Conservation (phyloP, 257 asterid species). For the Solanum bulbocastanum region DNA sequence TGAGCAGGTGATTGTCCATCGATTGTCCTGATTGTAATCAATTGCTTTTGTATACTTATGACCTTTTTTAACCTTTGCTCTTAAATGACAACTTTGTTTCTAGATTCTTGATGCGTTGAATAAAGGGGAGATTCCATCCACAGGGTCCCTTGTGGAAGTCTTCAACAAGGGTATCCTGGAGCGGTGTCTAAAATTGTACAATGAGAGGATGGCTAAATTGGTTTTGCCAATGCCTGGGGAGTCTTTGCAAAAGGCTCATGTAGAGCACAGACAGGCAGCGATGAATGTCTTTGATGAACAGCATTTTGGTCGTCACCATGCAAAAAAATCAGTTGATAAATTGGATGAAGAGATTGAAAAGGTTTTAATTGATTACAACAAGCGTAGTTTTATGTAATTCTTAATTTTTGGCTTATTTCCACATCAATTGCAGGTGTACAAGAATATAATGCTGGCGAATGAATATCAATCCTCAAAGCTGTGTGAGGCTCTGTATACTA, state of each 20-base stretch:
- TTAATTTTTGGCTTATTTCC: slow-evolving; percentile 15
- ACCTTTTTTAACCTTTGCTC: not conserved
- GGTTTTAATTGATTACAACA: slow-evolving; percentile 26
- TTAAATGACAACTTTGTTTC: slow-evolving; percentile 4
- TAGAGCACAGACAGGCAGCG: slow-evolving; percentile 50
- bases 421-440: slow-evolving; percentile 41
- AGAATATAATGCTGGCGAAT: slow-evolving; percentile 55
- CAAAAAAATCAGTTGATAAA: slow-evolving; percentile 70
- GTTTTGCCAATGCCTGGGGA: slow-evolving; percentile 57
- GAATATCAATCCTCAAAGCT: slow-evolving; percentile 85
- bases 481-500: slow-evolving; percentile 72
- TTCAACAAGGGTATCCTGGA: slow-evolving; percentile 87
- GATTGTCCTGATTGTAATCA: not conserved
- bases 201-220: slow-evolving; percentile 37
- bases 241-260: slow-evolving; percentile 58
- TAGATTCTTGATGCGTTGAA: slow-evolving; percentile 97
- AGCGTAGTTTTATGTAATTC: not conserved
- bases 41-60: not conserved
- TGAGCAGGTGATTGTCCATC: slow-evolving; percentile 61
- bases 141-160: slow-evolving; percentile 96
- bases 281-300: slow-evolving; percentile 74
- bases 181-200: slow-evolving; percentile 67
- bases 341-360: slow-evolving; percentile 77
- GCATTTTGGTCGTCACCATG: slow-evolving; percentile 96
- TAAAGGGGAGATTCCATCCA: slow-evolving; percentile 99